A percentile compares a stretch with the other conserved stretches of the same genome.
phyloP scores from a whole-genome alignment of 768 basidiomycete species.

The Leccinum broughii region DNA sequence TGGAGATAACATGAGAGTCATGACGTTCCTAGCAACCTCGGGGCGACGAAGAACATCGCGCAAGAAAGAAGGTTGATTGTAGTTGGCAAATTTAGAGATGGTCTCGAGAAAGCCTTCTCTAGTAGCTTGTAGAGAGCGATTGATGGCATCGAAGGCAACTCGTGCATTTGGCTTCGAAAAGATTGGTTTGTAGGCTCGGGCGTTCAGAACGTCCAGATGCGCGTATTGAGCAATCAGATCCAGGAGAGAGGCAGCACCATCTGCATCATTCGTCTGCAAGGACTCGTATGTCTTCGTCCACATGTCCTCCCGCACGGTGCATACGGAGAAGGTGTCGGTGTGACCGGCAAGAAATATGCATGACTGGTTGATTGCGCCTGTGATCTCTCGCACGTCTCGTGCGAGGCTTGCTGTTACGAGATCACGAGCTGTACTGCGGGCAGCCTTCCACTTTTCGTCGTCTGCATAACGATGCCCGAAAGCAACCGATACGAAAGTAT shows the following conservation, averaged over 20 bases:
- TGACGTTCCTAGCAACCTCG: slow-evolving; percentile 58
- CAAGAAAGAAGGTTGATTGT: slow-evolving; percentile 50
- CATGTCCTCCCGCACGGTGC: slow-evolving; percentile 52
- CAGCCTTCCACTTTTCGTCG: slow-evolving; percentile 41
- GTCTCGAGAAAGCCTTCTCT: slow-evolving; percentile 62
- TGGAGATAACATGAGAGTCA: slow-evolving; percentile 80
- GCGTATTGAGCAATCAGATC: slow-evolving; percentile 56
- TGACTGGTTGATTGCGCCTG: slow-evolving; percentile 33
- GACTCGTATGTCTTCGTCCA: slow-evolving; percentile 71
- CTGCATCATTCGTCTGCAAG: slow-evolving; percentile 56
- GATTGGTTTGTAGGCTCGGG: slow-evolving; percentile 47
- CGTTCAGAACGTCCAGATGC: slow-evolving; percentile 64
- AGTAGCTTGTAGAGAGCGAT: slow-evolving; percentile 56
- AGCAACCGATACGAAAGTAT: slow-evolving; percentile 47
- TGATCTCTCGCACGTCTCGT: slow-evolving; percentile 37
- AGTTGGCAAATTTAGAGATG: slow-evolving; percentile 66
- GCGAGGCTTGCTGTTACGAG: slow-evolving; percentile 39
- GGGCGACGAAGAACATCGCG: slow-evolving; percentile 55
- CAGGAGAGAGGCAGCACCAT: slow-evolving; percentile 60
- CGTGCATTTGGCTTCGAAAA: slow-evolving; percentile 34
- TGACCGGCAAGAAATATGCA: slow-evolving; percentile 34
- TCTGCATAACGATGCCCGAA: slow-evolving; percentile 41
- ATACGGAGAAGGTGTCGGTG: slow-evolving; percentile 32
- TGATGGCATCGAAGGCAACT: slow-evolving; percentile 53
- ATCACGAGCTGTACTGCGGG: slow-evolving; percentile 41